A percentile compares a stretch with the other conserved stretches of the same genome.
These are phyloP conservation scores for Xylaria arbuscula DNA, from an alignment of 2,329 filamentous ascomycete genomes.

Conservation along the genomic window DNA sequence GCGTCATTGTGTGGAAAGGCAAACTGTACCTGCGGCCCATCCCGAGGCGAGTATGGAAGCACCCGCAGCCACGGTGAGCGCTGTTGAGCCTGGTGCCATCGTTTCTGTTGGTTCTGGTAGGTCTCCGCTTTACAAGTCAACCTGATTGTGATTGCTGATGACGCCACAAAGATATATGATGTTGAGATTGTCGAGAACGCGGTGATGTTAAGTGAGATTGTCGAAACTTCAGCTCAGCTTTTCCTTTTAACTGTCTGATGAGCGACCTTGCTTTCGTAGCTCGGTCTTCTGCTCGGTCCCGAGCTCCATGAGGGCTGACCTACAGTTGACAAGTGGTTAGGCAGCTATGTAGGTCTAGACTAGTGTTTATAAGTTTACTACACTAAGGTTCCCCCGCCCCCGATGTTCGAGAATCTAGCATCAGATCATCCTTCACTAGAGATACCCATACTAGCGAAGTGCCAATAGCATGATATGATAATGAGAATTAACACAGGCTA, in stretches of 20 bases:
- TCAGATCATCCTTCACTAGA: too few species aligned
- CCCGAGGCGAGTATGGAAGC: constrained; percentile 34
- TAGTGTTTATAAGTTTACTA: too few species aligned
- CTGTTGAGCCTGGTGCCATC: constrained; percentile 31
- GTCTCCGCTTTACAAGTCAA: constrained; percentile 2
- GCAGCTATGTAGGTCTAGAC: too few species aligned
- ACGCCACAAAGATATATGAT: background rate
- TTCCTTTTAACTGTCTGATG: constrained; percentile 19
- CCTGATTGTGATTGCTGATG: constrained; percentile 4
- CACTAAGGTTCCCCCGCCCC: background rate
- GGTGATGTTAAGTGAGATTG: constrained; percentile 1
- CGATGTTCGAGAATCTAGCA: background rate
- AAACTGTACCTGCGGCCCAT: constrained; percentile 35
- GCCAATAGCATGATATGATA: background rate
- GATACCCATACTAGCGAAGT: too few species aligned
- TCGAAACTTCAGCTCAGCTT: constrained; percentile 8
- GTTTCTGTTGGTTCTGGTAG: background rate
- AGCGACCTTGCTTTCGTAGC: background rate
- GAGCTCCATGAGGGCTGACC: too few species aligned
- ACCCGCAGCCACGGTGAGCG: constrained; percentile 28
- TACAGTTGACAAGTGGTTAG: too few species aligned
- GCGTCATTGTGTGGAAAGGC: constrained; percentile 7
- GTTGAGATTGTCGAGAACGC: background rate
- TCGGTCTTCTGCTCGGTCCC: too few species aligned
- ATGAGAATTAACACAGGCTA: background rate